A percentile compares a stretch with the other conserved stretches of the same genome.
Evolutionary conservation across 441 rosid genomes (phyloP).

Genomic region (Adansonia madagascariensis): DNA sequence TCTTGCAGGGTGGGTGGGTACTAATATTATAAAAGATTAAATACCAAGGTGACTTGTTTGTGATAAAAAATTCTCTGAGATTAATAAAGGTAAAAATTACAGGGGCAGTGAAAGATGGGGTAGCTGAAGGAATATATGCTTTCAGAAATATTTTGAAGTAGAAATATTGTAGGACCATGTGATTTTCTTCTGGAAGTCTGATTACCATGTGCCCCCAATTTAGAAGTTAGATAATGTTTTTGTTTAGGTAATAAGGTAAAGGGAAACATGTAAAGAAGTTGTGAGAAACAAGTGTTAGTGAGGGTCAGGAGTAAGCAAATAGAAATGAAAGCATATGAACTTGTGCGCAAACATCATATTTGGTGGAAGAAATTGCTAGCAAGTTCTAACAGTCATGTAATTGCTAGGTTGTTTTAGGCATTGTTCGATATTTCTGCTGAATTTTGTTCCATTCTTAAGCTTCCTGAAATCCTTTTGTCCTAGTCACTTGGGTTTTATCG

Average conservation of each 20-base stretch:
- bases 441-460: neutral
- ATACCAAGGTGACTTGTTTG: neutral
- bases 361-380: neutral
- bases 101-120: neutral
- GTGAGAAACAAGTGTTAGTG: neutral
- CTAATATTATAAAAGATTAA: neutral
- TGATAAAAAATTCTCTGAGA: neutral
- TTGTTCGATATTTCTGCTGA: neutral
- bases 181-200: conserved; percentile 16
- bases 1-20: neutral
- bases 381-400: neutral
- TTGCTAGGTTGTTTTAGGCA: neutral
- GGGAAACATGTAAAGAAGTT: neutral
- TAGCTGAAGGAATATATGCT: conserved; percentile 7
- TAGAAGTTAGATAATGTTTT: neutral
- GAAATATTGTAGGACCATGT: neutral
- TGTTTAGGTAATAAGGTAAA: conserved; percentile 1
- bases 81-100: neutral
- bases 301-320: neutral
- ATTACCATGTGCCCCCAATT: neutral
- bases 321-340: neutral
- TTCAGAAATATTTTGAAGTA: neutral
- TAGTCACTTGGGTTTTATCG: neutral
- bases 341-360: neutral
- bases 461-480: too few relatives aligned